Base-by-base conservation (phyloP, 805 yeast genomes). In the Pichia sporocuriosa region DNA sequence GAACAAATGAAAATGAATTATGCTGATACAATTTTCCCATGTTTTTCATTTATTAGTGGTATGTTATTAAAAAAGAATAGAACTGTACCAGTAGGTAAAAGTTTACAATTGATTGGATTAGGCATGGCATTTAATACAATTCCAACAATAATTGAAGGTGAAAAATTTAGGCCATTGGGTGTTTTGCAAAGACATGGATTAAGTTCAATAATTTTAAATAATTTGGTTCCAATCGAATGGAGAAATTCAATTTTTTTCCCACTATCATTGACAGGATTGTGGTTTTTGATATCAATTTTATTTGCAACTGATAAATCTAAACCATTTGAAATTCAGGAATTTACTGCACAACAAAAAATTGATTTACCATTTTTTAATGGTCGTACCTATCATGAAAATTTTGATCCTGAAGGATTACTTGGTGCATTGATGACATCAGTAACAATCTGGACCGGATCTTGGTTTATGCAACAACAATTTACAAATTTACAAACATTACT, bases 351-450 rank as follows among this genome's bases (percentile, higher is more conserved):
- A 37, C 56, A 62, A n/a, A 36, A 37, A 19, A 50, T 62, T 26
- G 66, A 62, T 51, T 24, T 19, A 13, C 37, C 48, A 13, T 33
- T 60, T 12, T 51, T 59, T 32, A 47, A 47, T 10, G 45, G 32
- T 6, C 35, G 48, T 22, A 43, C 54, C 32, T 60, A 60, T 45
- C 44, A 49, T 8, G 44, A 49, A 2, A 52, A 48, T 27, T 58
- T 53, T 39, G 68, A 63, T 37, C 68, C 68, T 1, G 68, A 64
- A 41, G 68, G 67, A 3, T 39, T 61, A n/a, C 49, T 65, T 15
- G 66, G 67, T 4, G 46, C 59, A 7, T 41, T 64, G 10, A 59
- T 54, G 51, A 60, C 66, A 6, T 47, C 67, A 0, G 57, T 62
- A 2, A 54, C 66, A 7, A 52, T 64, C 51, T 65, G 66, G 66